Base-by-base conservation (phyloP, 2,329 filamentous ascomycete species). In the Exophiala mesophila region DNA sequence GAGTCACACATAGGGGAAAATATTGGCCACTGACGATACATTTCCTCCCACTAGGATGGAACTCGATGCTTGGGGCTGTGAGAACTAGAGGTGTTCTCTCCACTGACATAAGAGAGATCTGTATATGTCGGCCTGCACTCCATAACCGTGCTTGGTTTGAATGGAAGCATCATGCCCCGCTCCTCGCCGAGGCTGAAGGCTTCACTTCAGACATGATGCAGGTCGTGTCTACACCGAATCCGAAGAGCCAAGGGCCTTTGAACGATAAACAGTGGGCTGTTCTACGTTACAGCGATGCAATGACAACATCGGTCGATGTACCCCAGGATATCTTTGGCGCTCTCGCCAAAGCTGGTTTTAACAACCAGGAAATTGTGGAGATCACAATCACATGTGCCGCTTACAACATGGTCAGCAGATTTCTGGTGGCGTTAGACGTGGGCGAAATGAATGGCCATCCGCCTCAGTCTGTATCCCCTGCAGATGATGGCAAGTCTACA, bases 381-480 rank as follows among this genome's bases (percentile, higher is more conserved):
- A 72, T 94, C 53, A 89, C 85, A 28, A 80, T 83, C 19, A 88
- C 83, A 13, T 77, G 89, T 44, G 85, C 84, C 9, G 80, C 78
- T 37, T 94, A 94, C 61, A 94, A 94, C 61, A 89, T 85, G 57
- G 87, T 94, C 12, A 88, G 84, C 61, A 75, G 88, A 17, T 88
- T 94, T 55, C 62, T 94, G 53, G 86, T 94, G 8, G 86, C 87
- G 6, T 63, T 94, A 44, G 83, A 94, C 65, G 85, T 68, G 18
- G 65, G 65, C 2, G 65, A 68, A 55, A 66, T 64, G 42, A 67
- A 67, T 50, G 60, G 36, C 8, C 55, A 50, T 26, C 53, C 36
- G 16, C 2, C 34, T 18, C 9, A 36, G 21, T 20, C 30, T n/a
- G n/a, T n/a, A n/a, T n/a, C n/a, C n/a, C n/a, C n/a, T n/a, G n/a